These are phyloP conservation scores for Lipomyces chichibuensis DNA, from an alignment of 805 yeast genomes.

Conservation along the genomic window DNA sequence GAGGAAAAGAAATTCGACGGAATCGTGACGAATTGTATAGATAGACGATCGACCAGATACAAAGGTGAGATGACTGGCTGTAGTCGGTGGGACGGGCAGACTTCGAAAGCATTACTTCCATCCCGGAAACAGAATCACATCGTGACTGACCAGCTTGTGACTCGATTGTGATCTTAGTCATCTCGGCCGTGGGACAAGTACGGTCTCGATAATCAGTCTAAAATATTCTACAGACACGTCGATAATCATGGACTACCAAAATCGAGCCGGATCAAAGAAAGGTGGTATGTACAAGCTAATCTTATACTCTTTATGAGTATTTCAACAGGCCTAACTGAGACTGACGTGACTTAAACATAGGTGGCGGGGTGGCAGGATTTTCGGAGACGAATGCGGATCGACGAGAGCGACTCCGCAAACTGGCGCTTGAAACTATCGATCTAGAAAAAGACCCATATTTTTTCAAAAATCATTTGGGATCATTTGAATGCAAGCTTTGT, in stretches of 20 bases:
- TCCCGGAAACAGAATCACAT: not conserved
- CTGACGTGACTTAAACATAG: conserved; percentile 35
- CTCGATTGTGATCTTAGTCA: not conserved
- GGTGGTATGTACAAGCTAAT: conserved; percentile 51
- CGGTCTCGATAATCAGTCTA: not conserved
- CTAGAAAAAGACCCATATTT: conserved; percentile 75
- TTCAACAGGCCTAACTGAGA: not conserved
- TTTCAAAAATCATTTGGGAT: conserved; percentile 78
- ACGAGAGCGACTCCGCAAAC: conserved; percentile 65
- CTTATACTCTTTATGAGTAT: not conserved
- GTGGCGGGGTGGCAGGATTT: conserved; percentile 83
- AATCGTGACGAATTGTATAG: conserved; percentile 19
- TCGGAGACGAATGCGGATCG: conserved; percentile 71
- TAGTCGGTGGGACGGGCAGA: not conserved
- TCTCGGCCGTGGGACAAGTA: not conserved
- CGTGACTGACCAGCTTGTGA: not conserved
- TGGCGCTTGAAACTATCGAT: conserved; percentile 53
- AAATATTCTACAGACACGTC: not conserved
- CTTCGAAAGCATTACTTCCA: not conserved
- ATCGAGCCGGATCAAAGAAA: conserved; percentile 85
- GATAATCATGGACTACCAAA: conserved; percentile 78
- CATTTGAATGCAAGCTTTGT: conserved; percentile 82
- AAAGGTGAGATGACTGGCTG: not conserved
- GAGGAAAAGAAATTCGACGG: conserved; percentile 25
- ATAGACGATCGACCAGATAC: not conserved